Evolutionary conservation across 1,284 basidiomycete species (phyloP), one percentile per base, ranked within the genome.

Genomic region (Tilletia setariae): DNA sequence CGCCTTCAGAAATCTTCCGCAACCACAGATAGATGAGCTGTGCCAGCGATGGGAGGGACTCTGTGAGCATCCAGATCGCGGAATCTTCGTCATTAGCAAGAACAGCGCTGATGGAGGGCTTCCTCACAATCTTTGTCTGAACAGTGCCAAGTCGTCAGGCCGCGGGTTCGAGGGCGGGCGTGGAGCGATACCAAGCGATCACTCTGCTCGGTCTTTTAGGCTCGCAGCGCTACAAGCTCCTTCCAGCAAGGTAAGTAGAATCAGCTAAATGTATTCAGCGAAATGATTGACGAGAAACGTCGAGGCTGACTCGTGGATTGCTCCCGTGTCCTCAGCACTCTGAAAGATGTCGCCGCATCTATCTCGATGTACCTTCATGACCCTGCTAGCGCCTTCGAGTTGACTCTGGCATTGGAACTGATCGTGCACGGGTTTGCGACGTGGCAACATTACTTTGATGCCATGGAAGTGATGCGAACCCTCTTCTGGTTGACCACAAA

Each of bases 401-500:
- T 90, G 23, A 85, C 87, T 0, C 85, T 96, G 1, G 93, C 92
- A 0, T 90, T 97, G 72, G 94, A 98, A 78, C 86, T 98, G 11
- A 94, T 91, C 77, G 90, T 90, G 2, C 89, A 90, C 61, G 94
- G 94, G 0, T 98, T 97, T 82, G 87, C 90, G 51, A 89, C 93
- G 53, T 98, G 94, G 92, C 94, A 95, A 81, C 89, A 94, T 74
- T 94, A 94, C 77, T 87, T 94, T 67, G 94, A 98, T 75, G 89
- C 93, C 0, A 91, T 94, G 85, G 90, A 90, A 70, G 89, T 97
- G 68, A 86, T 98, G 23, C 90, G 94, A 0, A 88, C 90, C 0
- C 85, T 98, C 4, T 96, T 96, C 81, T 86, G 85, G 19, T 86
- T 97, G 19, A 90, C 93, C 0, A 93, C 92, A 21, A 86, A 88